Evolutionary conservation across 1,284 basidiomycete genomes (phyloP), one percentile per base, ranked within the genome.

Genomic region (Caloboletus firmus): DNA sequence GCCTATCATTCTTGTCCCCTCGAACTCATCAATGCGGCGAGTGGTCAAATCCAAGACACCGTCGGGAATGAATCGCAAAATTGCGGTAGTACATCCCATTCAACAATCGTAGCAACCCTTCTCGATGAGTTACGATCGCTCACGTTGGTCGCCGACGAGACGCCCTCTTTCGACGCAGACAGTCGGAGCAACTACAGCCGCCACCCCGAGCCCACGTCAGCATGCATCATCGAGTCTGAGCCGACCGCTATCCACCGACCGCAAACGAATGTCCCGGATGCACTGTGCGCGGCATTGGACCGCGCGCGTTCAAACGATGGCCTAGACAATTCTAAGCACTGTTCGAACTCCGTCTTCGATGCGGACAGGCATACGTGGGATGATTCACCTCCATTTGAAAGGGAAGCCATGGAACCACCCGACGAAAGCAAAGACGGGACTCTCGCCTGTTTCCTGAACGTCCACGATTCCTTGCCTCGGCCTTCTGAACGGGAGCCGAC

Each of bases 61-160:
- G 22, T 26, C 26, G 26, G 8, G 37, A 24, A 30, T 22, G 32
- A 57, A 36, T 39, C 17, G 30, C 32, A 45, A 20, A 5, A 28
- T 11, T 12, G 5, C 9, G 5, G 20, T 28, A 41, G 24, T 7
- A 30, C 18, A 26, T 30, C 43, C 15, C 42, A 41, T 17, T 5
- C 32, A 2, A 26, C 30, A 8, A 46, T 49, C n/a, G 9, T 60
- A 10, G 37, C 47, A 17, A 35, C 36, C 22, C 47, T 60, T 13
- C 41, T 55, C 7, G 42, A 51, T 8, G 45, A 47, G 2, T 64
- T 64, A 32, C 45, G 43, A 31, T 46, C 37, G 10, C 42, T 58
- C 36, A 61, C 20, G 20, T 26, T 51, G 15, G n/a, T 31, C 7
- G 4, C n/a, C 20, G 26, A 54, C 37, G 46, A 52, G 30, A 20